A percentile compares a stretch with the other conserved stretches of the same genome.
Evolutionary conservation across 73 alveolate species (phyloP).

Genomic region (Tetrahymena malaccensis): DNA sequence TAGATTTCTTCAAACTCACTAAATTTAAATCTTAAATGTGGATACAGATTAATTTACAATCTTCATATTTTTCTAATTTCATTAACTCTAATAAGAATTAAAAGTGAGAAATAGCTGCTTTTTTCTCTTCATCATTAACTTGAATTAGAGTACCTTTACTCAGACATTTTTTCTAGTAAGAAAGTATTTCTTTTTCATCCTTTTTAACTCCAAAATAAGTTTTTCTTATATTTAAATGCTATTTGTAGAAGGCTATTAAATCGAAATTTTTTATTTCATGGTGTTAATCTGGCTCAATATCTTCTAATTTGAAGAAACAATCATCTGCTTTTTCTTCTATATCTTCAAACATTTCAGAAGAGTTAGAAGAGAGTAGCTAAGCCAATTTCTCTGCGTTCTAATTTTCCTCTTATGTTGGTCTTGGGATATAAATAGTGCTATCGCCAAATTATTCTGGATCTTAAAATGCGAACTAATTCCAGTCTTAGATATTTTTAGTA

Average conservation of each 20-base stretch:
- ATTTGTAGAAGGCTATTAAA: background rate
- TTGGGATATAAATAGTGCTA: background rate
- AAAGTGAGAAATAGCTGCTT: background rate
- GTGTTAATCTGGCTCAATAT: background rate
- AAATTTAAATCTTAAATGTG: background rate
- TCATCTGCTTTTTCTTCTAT: background rate
- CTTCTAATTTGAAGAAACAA: background rate
- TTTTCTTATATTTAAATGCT: background rate
- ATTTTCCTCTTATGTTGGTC: background rate
- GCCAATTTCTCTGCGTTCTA: background rate
- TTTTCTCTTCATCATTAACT: background rate
- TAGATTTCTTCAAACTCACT: background rate
- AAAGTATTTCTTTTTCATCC: background rate
- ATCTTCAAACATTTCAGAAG: background rate
- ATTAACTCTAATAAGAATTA: background rate
- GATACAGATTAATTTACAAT: background rate
- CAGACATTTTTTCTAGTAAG: background rate
- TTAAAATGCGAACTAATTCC: background rate
- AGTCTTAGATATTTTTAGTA: background rate
- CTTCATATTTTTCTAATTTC: background rate
- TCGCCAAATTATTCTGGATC: background rate
- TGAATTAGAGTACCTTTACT: background rate
- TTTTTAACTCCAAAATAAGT: background rate
- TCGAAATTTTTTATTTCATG: background rate
- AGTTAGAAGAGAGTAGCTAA: background rate